Evolutionary conservation across 176 grass and related monocot species (phyloP), one percentile per base, ranked within the genome.

Genomic region (Avena atlantica): DNA sequence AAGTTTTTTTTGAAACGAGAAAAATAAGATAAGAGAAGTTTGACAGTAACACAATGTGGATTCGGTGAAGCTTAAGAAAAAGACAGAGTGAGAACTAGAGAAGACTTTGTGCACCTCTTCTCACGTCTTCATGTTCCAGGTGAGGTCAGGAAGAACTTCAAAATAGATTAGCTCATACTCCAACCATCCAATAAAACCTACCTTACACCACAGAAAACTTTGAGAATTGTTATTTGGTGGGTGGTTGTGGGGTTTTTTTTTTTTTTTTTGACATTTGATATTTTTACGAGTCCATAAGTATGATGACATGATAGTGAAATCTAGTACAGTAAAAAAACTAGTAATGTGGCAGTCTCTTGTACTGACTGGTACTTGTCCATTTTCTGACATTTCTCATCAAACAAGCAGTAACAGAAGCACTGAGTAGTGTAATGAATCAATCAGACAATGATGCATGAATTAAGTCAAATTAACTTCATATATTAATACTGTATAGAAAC

Each of bases 171-270:
- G 29, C 40, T 24, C 10, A 47, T 59, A 29, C 36, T 68, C 12
- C 29, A 66, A 85, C 87, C 47, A 64, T 55, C 0, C 45, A 72
- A 74, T 68, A 5, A 63, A 83, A 57, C 44, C 42, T 40, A 82
- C 15, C 9, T 80, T 72, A 37, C 21, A 48, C 76, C 57, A 47
- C 31, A 48, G 15, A 20, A 74, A 12, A 27, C 17, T 23, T 58
- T 17, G 44, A 53, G 44, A 34, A 36, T 45, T 9, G 44, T 45
- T 45, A 45, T 47, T 47, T 48, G 45, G 45, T 2, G 45, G 45
- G 45, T 48, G 45, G 6, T 1, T 42, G 5, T 42, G 6, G 5
- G 4, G 45, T 10, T 12, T 0, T 52, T 4, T 14, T 55, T n/a
- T n/a, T n/a, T n/a, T 82, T 83, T 55, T 82, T 83, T 57, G 6